Conservation (phyloP, 192 early-diverging fungal species). For the Backusella tuberculispora region DNA sequence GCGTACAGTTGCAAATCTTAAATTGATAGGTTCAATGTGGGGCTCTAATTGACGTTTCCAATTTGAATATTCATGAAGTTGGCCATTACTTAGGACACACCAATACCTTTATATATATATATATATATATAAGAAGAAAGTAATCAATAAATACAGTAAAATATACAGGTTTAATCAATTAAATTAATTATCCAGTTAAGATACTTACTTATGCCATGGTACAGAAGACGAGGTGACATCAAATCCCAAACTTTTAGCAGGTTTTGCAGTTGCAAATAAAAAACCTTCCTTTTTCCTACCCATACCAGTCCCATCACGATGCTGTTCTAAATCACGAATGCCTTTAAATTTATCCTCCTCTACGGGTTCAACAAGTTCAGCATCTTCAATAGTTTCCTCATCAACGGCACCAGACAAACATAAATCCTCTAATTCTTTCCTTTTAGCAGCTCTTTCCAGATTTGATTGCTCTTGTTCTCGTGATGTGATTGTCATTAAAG, state of each 20-base stretch:
- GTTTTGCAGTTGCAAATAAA: constrained; percentile 60
- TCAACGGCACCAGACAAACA: neutral
- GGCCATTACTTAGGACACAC: constrained; percentile 68
- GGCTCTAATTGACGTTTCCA: constrained; percentile 64
- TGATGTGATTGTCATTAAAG: constrained; percentile 26
- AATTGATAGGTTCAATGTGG: constrained; percentile 65
- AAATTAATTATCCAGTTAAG: constrained; percentile 6
- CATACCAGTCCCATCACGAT: constrained; percentile 45
- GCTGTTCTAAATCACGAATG: constrained; percentile 63
- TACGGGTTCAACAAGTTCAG: neutral
- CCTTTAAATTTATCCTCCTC: constrained; percentile 51
- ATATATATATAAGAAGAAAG: neutral
- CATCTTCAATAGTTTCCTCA: neutral
- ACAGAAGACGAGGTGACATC: constrained; percentile 31
- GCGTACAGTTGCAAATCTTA: constrained; percentile 69
- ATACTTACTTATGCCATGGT: constrained; percentile 53
- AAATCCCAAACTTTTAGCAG: constrained; percentile 37
- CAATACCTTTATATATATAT: constrained; percentile 51
- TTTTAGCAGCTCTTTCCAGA: constrained; percentile 55
- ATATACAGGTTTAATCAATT: neutral
- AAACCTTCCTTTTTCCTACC: constrained; percentile 60
- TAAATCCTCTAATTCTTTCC: constrained; percentile 32
- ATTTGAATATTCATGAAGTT: constrained; percentile 67
- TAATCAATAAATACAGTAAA: neutral
- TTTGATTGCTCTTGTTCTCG: constrained; percentile 46